Conservation (phyloP, 345 rosid species). For the Eucalyptus marginata region DNA sequence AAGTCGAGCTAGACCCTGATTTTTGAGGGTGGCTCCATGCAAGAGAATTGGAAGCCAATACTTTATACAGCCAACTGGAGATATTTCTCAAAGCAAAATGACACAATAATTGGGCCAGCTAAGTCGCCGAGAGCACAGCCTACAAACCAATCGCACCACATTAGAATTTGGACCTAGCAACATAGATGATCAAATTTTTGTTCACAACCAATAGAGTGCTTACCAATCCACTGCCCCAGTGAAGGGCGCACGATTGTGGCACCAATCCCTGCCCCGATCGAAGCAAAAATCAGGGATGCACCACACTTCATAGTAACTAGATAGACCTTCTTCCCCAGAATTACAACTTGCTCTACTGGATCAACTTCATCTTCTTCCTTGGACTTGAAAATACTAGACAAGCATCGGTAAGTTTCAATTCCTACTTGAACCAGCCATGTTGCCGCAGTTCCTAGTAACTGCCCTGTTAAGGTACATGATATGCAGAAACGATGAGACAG, state of each 20-base stretch:
- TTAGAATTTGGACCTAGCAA: neutral
- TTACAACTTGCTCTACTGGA: slow-evolving; percentile 32
- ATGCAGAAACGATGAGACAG: neutral
- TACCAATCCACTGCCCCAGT: slow-evolving; percentile 93
- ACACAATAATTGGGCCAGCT: slow-evolving; percentile 62
- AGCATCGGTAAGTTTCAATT: slow-evolving; percentile 57
- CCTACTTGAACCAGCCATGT: slow-evolving; percentile 91
- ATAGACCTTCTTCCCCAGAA: slow-evolving; percentile 66
- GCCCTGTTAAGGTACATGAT: slow-evolving; percentile 38
- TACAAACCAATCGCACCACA: slow-evolving; percentile 1
- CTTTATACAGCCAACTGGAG: neutral
- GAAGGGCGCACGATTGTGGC: slow-evolving; percentile 70
- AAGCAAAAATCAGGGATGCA: slow-evolving; percentile 74
- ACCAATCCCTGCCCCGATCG: slow-evolving; percentile 88
- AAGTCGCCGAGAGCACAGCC: slow-evolving; percentile 84
- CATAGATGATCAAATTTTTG: neutral
- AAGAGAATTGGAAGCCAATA: neutral
- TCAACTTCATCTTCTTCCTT: slow-evolving; percentile 27
- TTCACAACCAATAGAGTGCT: neutral
- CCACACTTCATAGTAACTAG: slow-evolving; percentile 61
- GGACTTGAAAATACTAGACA: slow-evolving; percentile 14
- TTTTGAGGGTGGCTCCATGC: neutral
- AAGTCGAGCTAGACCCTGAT: neutral
- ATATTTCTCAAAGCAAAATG: slow-evolving; percentile 58
- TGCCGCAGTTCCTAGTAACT: slow-evolving; percentile 68